Evolutionary conservation across 257 asterid genomes (phyloP), one percentile per base, ranked within the genome.

Genomic region (Fraxinus pennsylvanica): DNA sequence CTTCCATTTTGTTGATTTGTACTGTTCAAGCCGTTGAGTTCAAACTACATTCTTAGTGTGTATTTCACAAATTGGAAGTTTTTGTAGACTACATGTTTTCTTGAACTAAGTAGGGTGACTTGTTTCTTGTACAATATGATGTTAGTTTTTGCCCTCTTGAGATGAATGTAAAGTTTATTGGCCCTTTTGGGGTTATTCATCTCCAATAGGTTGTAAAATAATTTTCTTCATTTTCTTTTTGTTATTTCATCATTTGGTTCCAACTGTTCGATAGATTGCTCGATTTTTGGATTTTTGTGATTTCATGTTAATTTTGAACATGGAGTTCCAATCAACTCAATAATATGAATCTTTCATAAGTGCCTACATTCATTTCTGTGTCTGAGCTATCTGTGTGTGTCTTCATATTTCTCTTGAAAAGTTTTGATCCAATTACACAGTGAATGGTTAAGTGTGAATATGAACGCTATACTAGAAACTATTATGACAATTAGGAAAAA

Each of bases 81-180:
- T 47, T 57, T 69, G 81, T 69, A 50, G 76, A 47, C 29, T 61
- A 47, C 68, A 75, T 54, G 66, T 1, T 41, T 78, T 15, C 30
- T 38, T 77, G 73, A 45, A 71, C 27, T 4, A 2, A 27, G 68
- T 71, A 72, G 41, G 63, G 59, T 25, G 47, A 22, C 61, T 39
- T 54, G 75, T 79, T 45, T 81, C 66, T 71, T 85, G 82, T 82
- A 80, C 79, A 67, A 76, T 77, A 57, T 59, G 17, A 72, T 50
- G 52, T 72, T 74, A 50, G 66, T 72, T 72, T 74, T 82, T 76
- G 66, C 35, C 41, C 30, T 35, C 7, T 45, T 71, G 76, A 52
- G 80, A 50, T 77, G 22, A 50, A 80, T 82, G 88, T 82, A 80
- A 73, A 85, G 68, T 72, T 27, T 3, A 72, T 41, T 71, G 43